Evolutionary conservation across 1,284 basidiomycete species (phyloP).

Genomic region (Veloporphyrellus conicus): DNA sequence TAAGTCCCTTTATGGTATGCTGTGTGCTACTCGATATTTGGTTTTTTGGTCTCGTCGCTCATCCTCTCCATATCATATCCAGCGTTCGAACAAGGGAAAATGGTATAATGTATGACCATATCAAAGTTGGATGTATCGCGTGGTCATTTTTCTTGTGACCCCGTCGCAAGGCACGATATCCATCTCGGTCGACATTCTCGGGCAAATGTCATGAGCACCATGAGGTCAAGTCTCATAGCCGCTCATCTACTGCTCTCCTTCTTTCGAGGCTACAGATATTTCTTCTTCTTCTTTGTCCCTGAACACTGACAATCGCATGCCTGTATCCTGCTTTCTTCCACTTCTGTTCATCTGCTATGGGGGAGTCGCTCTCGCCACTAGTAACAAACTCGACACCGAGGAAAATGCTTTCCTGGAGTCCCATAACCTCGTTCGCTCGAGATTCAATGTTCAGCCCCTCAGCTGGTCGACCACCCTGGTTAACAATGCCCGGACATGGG

Average conservation of each 20-base stretch:
- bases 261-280: background rate
- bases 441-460: slow-evolving; percentile 41
- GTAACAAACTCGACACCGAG: slow-evolving; percentile 6
- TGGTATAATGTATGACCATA: background rate
- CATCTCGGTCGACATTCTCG: background rate
- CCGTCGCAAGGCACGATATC: slow-evolving; percentile 11
- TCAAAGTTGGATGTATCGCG: background rate
- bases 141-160: slow-evolving; percentile 1
- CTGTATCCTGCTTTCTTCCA: background rate
- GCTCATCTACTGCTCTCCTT: background rate
- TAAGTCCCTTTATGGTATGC: slow-evolving; percentile 2
- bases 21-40: background rate
- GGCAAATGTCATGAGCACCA: background rate
- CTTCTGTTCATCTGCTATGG: slow-evolving; percentile 4
- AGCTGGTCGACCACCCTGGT: slow-evolving; percentile 47
- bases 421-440: slow-evolving; percentile 47
- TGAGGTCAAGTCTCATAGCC: background rate
- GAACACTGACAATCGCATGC: slow-evolving; percentile 7
- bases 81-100: background rate
- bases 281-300: slow-evolving; percentile 4
- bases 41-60: too few species aligned
- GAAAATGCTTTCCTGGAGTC: slow-evolving; percentile 37
- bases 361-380: slow-evolving; percentile 2
- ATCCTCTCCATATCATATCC: too few species aligned
- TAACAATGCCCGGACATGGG: slow-evolving; percentile 46